A percentile compares a stretch with the other conserved stretches of the same genome.
Conservation (phyloP, 2,329 filamentous ascomycete genomes). For the Cercospora sesami region DNA sequence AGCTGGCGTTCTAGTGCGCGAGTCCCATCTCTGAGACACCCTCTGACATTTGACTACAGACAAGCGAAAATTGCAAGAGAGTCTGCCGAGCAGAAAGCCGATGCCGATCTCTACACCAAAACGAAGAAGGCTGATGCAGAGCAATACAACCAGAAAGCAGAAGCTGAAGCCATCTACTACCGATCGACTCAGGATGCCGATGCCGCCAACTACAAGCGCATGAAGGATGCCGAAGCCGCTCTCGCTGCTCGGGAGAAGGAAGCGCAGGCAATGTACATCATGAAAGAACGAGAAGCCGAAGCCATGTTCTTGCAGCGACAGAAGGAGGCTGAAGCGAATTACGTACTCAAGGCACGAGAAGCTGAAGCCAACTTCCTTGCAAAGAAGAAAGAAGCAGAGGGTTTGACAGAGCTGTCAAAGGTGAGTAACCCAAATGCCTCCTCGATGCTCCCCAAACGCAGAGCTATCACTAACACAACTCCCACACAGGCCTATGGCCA, state of each 20-base stretch:
- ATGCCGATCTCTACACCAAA: constrained; percentile 55
- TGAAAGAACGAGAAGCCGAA: constrained; percentile 48
- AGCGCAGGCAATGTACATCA: constrained; percentile 40
- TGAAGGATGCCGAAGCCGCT: constrained; percentile 34
- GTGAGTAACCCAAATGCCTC: background rate
- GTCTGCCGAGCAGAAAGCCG: constrained; percentile 47
- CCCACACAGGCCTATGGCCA: constrained; percentile 61
- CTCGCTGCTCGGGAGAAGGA: constrained; percentile 29
- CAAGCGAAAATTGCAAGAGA: constrained; percentile 67
- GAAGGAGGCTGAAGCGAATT: constrained; percentile 37
- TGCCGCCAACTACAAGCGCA: constrained; percentile 43
- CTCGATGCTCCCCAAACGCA: background rate
- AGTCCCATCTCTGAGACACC: background rate
- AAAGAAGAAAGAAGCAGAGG: constrained; percentile 74
- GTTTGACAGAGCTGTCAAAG: constrained; percentile 12
- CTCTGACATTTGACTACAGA: background rate
- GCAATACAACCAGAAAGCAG: constrained; percentile 62
- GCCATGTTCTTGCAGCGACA: constrained; percentile 24
- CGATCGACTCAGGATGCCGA: constrained; percentile 45
- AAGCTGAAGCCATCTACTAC: constrained; percentile 56
- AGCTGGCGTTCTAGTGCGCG: background rate
- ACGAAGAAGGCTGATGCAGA: constrained; percentile 52
- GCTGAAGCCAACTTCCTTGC: constrained; percentile 62
- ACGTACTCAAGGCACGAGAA: constrained; percentile 46
- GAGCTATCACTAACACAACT: background rate